phyloP scores from a whole-genome alignment of 75 land plant genomes.

The Picea glauca region DNA sequence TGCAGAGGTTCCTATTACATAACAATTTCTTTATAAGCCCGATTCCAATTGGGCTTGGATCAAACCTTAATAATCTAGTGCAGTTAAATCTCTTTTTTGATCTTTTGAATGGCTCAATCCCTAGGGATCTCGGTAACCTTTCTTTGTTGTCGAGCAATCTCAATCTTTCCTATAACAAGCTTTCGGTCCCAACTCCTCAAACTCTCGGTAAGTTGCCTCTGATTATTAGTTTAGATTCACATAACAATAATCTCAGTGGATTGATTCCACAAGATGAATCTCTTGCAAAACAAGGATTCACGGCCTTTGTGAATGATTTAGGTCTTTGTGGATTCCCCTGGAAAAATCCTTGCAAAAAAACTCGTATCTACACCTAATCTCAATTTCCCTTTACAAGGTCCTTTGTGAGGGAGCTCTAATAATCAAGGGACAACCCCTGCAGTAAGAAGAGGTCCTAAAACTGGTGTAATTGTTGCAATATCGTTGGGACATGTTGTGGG shows the following conservation, averaged over 20 bases:
- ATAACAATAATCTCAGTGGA: slow-evolving; percentile 66
- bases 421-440: neutral
- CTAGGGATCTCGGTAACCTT: slow-evolving; percentile 58
- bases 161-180: slow-evolving; percentile 61
- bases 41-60: slow-evolving; percentile 58
- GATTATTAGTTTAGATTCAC: slow-evolving; percentile 63
- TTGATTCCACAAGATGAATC: slow-evolving; percentile 67
- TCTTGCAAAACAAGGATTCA: slow-evolving; percentile 66
- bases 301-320: slow-evolving; percentile 66
- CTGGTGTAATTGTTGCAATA: slow-evolving; percentile 52
- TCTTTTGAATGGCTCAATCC: slow-evolving; percentile 51
- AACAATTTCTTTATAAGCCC: slow-evolving; percentile 48
- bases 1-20: slow-evolving; percentile 49
- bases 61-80: slow-evolving; percentile 31
- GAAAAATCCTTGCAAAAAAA: slow-evolving; percentile 47
- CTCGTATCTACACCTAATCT: neutral
- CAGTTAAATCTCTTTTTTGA: slow-evolving; percentile 68
- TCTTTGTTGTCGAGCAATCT: slow-evolving; percentile 50
- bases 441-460: slow-evolving; percentile 30
- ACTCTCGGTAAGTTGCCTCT: slow-evolving; percentile 63
- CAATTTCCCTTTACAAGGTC: neutral
- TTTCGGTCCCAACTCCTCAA: slow-evolving; percentile 59
- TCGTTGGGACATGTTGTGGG: slow-evolving; percentile 65
- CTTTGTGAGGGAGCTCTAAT: slow-evolving; percentile 7
- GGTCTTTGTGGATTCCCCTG: slow-evolving; percentile 72